phyloP scores from a whole-genome alignment of 2,329 filamentous ascomycete species.

The Teratosphaeria zuluensis region DNA sequence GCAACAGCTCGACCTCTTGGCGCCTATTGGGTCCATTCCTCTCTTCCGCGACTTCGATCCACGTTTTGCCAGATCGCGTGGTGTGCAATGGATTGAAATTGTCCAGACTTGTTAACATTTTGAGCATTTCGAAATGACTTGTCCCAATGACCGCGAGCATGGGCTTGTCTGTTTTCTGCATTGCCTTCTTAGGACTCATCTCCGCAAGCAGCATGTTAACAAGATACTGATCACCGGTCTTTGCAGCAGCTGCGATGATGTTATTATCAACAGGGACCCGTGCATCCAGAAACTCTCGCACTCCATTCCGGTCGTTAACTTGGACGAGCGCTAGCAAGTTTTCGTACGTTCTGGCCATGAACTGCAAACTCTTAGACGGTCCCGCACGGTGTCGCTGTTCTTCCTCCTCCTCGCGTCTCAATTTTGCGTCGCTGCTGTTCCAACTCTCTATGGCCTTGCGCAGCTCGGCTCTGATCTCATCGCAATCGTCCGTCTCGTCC shows the following conservation, averaged over 20 bases:
- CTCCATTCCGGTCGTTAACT: slow-evolving; percentile 39
- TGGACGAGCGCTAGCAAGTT: slow-evolving; percentile 39
- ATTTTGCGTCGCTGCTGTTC: slow-evolving; percentile 31
- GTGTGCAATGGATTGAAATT: slow-evolving; percentile 73
- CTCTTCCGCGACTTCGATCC: slow-evolving; percentile 76
- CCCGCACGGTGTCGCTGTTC: slow-evolving; percentile 29
- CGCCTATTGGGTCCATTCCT: slow-evolving; percentile 82
- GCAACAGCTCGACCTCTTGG: slow-evolving; percentile 73
- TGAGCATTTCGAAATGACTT: slow-evolving; percentile 73
- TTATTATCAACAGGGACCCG: slow-evolving; percentile 55
- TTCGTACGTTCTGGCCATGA: slow-evolving; percentile 41
- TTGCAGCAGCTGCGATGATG: slow-evolving; percentile 80
- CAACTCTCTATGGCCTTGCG: slow-evolving; percentile 36
- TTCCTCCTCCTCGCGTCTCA: slow-evolving; percentile 44
- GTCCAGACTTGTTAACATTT: slow-evolving; percentile 31
- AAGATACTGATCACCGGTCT: slow-evolving; percentile 82
- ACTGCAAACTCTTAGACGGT: slow-evolving; percentile 33
- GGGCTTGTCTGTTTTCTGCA: slow-evolving; percentile 71
- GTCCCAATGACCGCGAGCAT: slow-evolving; percentile 92
- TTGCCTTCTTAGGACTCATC: slow-evolving; percentile 48
- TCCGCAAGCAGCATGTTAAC: slow-evolving; percentile 58
- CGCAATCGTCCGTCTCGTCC: slow-evolving; percentile 72
- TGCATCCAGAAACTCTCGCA: slow-evolving; percentile 38
- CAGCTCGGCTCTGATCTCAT: slow-evolving; percentile 50
- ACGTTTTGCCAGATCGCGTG: slow-evolving; percentile 65